Base-by-base conservation (phyloP, 2,329 filamentous ascomycete genomes). In the Gremmenia infestans region DNA sequence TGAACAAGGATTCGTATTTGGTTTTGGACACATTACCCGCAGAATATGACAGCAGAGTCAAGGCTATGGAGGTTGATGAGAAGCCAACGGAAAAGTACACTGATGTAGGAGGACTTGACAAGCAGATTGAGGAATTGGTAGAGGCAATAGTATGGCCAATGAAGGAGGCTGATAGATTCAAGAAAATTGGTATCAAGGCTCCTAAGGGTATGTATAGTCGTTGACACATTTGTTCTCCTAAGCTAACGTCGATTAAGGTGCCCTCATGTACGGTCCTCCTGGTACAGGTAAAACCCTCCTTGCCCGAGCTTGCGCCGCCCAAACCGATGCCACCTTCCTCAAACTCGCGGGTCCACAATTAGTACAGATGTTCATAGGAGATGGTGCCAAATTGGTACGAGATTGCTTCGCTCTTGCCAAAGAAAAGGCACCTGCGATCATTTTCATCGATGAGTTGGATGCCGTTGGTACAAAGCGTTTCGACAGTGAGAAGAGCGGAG, bases 31-130 rank as follows among this genome's bases (percentile, higher is more conserved):
- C 94, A 23, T 80, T 99, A 63, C 94, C 94, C 1, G 94, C 94
- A 48, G 95, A 99, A 73, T 99, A 99, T 71, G 94, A 99, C 72
- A 97, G 93, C 76, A 86, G 94, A 73, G 94, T 99, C 64, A 99
- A 99, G 79, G 95, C 95, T 37, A 99, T 99, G 94, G 95, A 99
- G 78, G 94, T 99, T 7, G 94, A 99, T 69, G 95, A 99, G 81
- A 99, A 99, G 81, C 95, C 94, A 9, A 97, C 92, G 40, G 94
- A 99, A 76, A 96, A 97, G 76, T 99, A 99, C 77, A 94, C 87
- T 53, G 94, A 99, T 76, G 95, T 99, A 14, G 94, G 94, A 76
- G 94, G 94, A 51, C 75, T 99, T 67, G 92, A 97, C 76, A 99
- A 99, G 78, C 94, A 99, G 79, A 99, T 99, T 70, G 93, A 97